Evolutionary conservation across 768 basidiomycete species (phyloP).

Genomic region (Russula foetens): DNA sequence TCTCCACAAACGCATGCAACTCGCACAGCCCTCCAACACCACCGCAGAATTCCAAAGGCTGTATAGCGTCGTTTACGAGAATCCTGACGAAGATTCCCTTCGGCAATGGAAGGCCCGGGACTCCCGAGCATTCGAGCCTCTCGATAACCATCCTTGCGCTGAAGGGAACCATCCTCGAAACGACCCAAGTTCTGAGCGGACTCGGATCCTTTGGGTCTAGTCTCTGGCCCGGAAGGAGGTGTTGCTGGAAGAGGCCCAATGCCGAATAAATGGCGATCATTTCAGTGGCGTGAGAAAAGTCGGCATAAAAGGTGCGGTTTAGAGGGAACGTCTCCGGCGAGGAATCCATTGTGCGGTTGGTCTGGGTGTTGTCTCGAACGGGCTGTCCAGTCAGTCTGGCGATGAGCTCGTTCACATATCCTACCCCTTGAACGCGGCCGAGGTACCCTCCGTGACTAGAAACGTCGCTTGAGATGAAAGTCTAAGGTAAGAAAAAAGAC

Average conservation of each 20-base stretch:
- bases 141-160: slow-evolving; percentile 68
- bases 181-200: slow-evolving; percentile 37
- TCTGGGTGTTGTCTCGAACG: slow-evolving; percentile 64
- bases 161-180: slow-evolving; percentile 64
- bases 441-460: slow-evolving; percentile 59
- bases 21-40: slow-evolving; percentile 53
- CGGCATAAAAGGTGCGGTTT: slow-evolving; percentile 54
- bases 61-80: slow-evolving; percentile 70
- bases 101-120: neutral
- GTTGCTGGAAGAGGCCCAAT: slow-evolving; percentile 35
- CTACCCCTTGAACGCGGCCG: slow-evolving; percentile 75
- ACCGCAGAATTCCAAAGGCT: slow-evolving; percentile 54
- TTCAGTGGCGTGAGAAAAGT: slow-evolving; percentile 83
- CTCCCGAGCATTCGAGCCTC: slow-evolving; percentile 41
- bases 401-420: slow-evolving; percentile 84
- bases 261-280: slow-evolving; percentile 72
- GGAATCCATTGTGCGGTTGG: slow-evolving; percentile 63
- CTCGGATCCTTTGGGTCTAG: slow-evolving; percentile 24
- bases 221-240: slow-evolving; percentile 6
- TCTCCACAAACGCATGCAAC: slow-evolving; percentile 57
- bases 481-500: neutral
- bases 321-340: slow-evolving; percentile 65
- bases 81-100: slow-evolving; percentile 47
- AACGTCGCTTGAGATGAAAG: neutral
- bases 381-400: slow-evolving; percentile 62